Base-by-base conservation (phyloP, 768 basidiomycete species). In the Boletus huronensis region DNA sequence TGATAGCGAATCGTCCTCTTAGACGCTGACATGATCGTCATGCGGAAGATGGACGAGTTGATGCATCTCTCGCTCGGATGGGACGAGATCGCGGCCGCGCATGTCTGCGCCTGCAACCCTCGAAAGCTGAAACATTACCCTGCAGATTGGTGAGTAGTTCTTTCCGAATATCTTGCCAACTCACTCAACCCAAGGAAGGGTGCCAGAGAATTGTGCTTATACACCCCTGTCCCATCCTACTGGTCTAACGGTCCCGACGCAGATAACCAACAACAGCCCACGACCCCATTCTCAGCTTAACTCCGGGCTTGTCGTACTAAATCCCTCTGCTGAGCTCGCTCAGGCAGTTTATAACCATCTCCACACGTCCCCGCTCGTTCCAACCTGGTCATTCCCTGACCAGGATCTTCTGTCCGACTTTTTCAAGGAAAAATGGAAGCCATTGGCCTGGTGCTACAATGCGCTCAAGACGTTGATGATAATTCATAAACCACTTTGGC, bases 71-170 rank as follows among this genome's bases (percentile, higher is more conserved):
- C 74, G 29, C 73, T 96, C 5, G 78, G 77, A 2, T 54, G 69
- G 19, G 90, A 85, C 58, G 83, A 86, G 70, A 94, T 98, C 53
- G 94, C 92, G 6, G 94, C 93, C 1, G 81, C 77, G 0, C 95
- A 96, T 60, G 94, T 84, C 14, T 99, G 96, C 65, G 85, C 93
- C 4, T 99, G 96, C 75, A 99, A 99, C 71, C 96, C 95, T 7
- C 81, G 84, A 36, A 87, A 83, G 65, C 68, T 96, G 19, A 57
- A 77, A 3, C 91, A 95, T 69, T 99, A 99, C 72, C 96, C 96
- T 8, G 63, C 71, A 4, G 93, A 97, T 67, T 99, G 96, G 97
- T 79, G 48, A 67, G 75, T 46, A 34, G 28, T 6, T 38, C 44
- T 52, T 32, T n/a, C 35, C 29, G n/a, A 29, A 3, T 26, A 5